phyloP scores from a whole-genome alignment of 2,329 filamentous ascomycete species.

The Pseudogymnoascus sp. region DNA sequence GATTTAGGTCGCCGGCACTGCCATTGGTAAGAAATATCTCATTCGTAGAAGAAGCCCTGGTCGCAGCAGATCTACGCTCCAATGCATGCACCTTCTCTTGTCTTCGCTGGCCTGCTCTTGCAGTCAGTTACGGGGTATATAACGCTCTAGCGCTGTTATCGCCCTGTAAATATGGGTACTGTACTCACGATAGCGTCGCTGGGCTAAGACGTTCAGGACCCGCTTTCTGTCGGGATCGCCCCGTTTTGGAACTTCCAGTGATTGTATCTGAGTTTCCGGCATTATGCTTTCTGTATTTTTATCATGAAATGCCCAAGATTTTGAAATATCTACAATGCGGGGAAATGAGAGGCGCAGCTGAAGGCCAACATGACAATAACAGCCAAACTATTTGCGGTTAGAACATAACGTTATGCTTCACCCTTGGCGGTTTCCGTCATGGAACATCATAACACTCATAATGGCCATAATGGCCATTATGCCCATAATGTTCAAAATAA shows the following conservation, averaged over 20 bases:
- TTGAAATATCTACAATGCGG: background rate
- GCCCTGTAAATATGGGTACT: background rate
- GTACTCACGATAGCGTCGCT: slow-evolving; percentile 14
- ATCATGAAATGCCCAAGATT: background rate
- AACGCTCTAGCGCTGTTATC: background rate
- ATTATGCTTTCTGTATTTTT: slow-evolving; percentile 11
- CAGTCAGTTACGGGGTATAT: background rate
- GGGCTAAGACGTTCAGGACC: slow-evolving; percentile 13
- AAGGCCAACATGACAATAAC: background rate
- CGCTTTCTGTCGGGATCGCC: slow-evolving; percentile 13
- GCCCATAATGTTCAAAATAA: background rate
- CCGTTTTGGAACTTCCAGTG: background rate
- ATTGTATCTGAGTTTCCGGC: slow-evolving; percentile 9
- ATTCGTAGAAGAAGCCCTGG: background rate
- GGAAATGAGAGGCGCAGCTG: background rate
- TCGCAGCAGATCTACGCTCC: slow-evolving; percentile 9
- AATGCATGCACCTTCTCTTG: slow-evolving; percentile 13
- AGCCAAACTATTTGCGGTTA: slow-evolving; percentile 3
- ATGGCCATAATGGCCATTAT: background rate
- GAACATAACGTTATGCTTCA: slow-evolving; percentile 7
- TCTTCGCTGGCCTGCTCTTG: slow-evolving; percentile 11
- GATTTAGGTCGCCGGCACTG: background rate
- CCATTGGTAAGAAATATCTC: slow-evolving; percentile 6
- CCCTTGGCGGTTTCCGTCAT: background rate
- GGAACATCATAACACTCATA: slow-evolving; percentile 1